These are phyloP conservation scores for Leccinum colubrinum DNA, from an alignment of 1,284 basidiomycete species.

Conservation along the genomic window DNA sequence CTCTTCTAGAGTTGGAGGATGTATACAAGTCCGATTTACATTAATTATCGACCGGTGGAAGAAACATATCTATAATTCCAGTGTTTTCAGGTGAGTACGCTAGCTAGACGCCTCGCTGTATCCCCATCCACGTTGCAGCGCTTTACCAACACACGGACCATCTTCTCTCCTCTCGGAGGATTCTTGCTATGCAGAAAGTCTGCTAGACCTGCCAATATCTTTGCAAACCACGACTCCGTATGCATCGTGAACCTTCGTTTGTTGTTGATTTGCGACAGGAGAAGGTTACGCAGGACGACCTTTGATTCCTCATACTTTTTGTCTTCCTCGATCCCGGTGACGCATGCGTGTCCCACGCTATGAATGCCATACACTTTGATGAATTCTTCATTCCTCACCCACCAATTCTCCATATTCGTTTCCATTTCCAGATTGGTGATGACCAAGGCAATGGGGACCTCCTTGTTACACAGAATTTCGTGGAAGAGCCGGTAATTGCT, in stretches of 20 bases:
- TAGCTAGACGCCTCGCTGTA: constrained; percentile 24
- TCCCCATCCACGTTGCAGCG: constrained; percentile 31
- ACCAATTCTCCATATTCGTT: constrained; percentile 38
- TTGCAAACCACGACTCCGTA: constrained; percentile 25
- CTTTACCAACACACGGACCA: constrained; percentile 24
- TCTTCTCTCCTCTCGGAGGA: constrained; percentile 26
- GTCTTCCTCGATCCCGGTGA: constrained; percentile 36
- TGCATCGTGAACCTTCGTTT: constrained; percentile 24
- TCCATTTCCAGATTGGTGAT: constrained; percentile 41
- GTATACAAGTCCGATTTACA: not conserved
- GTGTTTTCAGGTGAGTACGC: constrained; percentile 6
- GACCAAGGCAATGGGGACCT: constrained; percentile 38
- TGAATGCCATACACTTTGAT: constrained; percentile 34
- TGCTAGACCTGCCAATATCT: constrained; percentile 22
- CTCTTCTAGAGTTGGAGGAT: not conserved
- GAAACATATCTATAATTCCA: not conserved
- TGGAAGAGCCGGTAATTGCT: constrained; percentile 38
- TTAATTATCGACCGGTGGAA: not conserved
- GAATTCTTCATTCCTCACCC: constrained; percentile 31
- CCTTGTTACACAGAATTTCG: constrained; percentile 33
- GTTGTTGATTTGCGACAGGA: constrained; percentile 15
- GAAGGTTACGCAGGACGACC: constrained; percentile 14
- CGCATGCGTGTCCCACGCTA: constrained; percentile 36
- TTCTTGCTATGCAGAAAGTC: constrained; percentile 20
- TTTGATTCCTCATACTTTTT: constrained; percentile 26